These are phyloP conservation scores for Thalassiosira livingstoniorum DNA, from an alignment of 352 stramenopile genomes.

Conservation along the genomic window DNA sequence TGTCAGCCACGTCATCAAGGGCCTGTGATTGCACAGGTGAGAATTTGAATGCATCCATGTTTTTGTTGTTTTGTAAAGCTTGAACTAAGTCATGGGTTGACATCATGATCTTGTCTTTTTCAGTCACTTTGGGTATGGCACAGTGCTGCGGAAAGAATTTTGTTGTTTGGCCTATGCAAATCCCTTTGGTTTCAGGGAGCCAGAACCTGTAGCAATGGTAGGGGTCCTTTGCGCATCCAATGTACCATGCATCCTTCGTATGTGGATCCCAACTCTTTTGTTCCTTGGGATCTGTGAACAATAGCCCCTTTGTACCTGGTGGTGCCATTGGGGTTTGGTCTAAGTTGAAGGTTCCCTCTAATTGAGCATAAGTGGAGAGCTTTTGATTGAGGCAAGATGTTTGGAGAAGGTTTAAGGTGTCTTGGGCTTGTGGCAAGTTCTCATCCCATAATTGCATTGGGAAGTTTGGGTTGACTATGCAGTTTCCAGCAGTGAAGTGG, in stretches of 20 bases:
- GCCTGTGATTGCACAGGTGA: not conserved
- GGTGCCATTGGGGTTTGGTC: conserved; percentile 34
- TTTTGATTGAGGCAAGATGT: conserved; percentile 34
- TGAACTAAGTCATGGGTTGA: not conserved
- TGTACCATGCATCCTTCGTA: not conserved
- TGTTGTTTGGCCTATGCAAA: not conserved
- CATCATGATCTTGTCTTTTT: not conserved
- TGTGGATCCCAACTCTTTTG: not conserved
- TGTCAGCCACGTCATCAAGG: not conserved
- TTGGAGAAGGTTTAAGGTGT: conserved; percentile 52
- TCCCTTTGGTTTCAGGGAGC: not conserved
- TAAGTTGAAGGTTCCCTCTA: conserved; percentile 51
- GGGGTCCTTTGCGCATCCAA: not conserved
- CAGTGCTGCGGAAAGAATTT: conserved; percentile 1
- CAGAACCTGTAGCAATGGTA: not conserved
- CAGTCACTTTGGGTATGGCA: no score
- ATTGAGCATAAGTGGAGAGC: conserved; percentile 37
- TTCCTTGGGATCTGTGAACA: not conserved
- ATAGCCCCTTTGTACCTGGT: conserved; percentile 18
- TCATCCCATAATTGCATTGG: no score
- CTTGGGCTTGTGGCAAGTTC: no score
- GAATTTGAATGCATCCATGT: not conserved
- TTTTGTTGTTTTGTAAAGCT: not conserved
- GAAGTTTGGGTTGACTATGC: no score
- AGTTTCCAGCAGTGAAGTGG: no score